Conservation (phyloP, 2,329 filamentous ascomycete species). For the Aspergillus pseudotamarii region DNA sequence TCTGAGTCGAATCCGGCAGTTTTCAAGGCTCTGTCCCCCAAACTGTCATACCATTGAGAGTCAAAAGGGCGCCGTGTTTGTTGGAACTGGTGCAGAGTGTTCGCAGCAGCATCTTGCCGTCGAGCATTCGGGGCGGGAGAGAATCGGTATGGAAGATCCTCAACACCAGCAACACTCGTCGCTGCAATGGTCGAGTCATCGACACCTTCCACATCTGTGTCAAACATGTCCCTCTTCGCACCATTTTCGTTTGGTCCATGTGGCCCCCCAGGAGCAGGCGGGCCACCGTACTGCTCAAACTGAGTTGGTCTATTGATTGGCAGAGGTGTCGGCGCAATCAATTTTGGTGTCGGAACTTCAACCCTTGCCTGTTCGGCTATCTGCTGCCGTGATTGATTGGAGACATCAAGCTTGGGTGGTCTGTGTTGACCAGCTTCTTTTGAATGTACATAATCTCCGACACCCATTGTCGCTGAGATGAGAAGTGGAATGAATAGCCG, state of each 20-base stretch:
- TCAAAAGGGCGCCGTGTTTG: slow-evolving; percentile 29
- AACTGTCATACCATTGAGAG: slow-evolving; percentile 35
- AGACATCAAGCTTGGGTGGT: slow-evolving; percentile 24
- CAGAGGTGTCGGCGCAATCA: slow-evolving; percentile 24
- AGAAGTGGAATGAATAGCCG: background rate
- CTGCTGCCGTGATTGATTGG: slow-evolving; percentile 33
- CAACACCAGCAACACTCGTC: slow-evolving; percentile 41
- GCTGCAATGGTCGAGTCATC: slow-evolving; percentile 47
- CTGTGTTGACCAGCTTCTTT: slow-evolving; percentile 38
- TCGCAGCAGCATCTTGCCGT: slow-evolving; percentile 24
- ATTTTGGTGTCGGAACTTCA: slow-evolving; percentile 33
- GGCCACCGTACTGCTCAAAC: slow-evolving; percentile 21
- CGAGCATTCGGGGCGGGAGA: slow-evolving; percentile 22
- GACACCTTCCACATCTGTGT: slow-evolving; percentile 47
- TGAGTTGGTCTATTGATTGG: slow-evolving; percentile 19
- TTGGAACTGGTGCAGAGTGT: slow-evolving; percentile 27
- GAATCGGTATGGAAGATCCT: slow-evolving; percentile 32
- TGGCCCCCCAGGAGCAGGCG: slow-evolving; percentile 5
- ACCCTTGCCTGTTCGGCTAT: slow-evolving; percentile 40
- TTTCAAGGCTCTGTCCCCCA: slow-evolving; percentile 39
- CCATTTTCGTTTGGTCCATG: slow-evolving; percentile 20
- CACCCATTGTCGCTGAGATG: slow-evolving; percentile 36
- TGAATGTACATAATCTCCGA: slow-evolving; percentile 46
- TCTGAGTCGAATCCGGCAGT: slow-evolving; percentile 41
- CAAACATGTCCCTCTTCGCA: slow-evolving; percentile 39